Conservation (phyloP, 2,329 filamentous ascomycete species). For the Calonectria hawksworthii region DNA sequence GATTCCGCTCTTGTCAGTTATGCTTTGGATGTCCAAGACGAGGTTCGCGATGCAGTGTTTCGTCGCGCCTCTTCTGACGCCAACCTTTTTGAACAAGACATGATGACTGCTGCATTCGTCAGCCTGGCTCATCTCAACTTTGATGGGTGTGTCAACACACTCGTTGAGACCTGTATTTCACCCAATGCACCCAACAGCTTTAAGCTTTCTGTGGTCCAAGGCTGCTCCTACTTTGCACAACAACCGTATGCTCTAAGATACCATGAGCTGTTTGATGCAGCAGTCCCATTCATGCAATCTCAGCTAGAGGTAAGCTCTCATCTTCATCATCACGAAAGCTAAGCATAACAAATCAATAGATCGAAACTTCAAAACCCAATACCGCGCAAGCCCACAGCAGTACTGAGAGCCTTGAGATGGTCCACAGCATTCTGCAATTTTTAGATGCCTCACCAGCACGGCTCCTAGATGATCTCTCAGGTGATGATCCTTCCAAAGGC, state of each 20-base stretch:
- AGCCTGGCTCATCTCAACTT: slow-evolving; percentile 74
- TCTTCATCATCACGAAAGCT: background rate
- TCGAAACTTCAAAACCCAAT: slow-evolving; percentile 35
- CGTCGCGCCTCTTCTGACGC: slow-evolving; percentile 63
- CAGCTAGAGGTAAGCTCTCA: slow-evolving; percentile 67
- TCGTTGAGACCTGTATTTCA: slow-evolving; percentile 70
- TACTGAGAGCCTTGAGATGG: slow-evolving; percentile 42
- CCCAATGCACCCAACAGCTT: slow-evolving; percentile 70
- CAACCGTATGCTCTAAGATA: slow-evolving; percentile 65
- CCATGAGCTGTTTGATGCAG: slow-evolving; percentile 67
- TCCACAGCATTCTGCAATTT: slow-evolving; percentile 66
- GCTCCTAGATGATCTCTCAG: slow-evolving; percentile 49
- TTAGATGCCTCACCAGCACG: slow-evolving; percentile 63
- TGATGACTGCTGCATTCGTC: slow-evolving; percentile 77
- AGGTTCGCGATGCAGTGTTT: slow-evolving; percentile 76
- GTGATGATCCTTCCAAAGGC: slow-evolving; percentile 39
- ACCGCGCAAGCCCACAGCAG: slow-evolving; percentile 20
- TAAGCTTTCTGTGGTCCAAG: slow-evolving; percentile 74
- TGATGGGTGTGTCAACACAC: slow-evolving; percentile 68
- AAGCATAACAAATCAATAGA: slow-evolving; percentile 24
- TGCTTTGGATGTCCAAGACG: slow-evolving; percentile 78
- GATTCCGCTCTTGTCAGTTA: slow-evolving; percentile 76
- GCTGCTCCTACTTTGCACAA: slow-evolving; percentile 73
- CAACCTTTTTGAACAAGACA: slow-evolving; percentile 71
- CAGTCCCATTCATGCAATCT: slow-evolving; percentile 68